Conservation (phyloP, 192 early-diverging fungal species). For the Podila epigama region DNA sequence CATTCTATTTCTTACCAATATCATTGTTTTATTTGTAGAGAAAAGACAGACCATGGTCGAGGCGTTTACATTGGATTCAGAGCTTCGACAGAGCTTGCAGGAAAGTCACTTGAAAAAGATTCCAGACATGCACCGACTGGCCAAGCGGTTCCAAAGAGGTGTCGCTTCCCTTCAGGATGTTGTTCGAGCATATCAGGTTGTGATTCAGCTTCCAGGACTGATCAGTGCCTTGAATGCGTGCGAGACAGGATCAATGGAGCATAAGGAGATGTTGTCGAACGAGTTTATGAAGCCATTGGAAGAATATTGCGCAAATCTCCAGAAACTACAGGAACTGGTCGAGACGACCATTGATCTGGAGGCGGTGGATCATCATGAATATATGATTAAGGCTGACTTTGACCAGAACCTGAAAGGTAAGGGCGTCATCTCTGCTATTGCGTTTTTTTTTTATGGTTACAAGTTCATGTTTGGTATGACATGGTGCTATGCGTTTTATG, state of each 20-base stretch:
- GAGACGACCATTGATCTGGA: slow-evolving; percentile 91
- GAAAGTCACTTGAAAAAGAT: slow-evolving; percentile 80
- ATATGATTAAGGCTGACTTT: slow-evolving; percentile 86
- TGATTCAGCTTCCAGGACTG: slow-evolving; percentile 73
- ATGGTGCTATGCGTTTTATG: not conserved
- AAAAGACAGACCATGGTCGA: slow-evolving; percentile 79
- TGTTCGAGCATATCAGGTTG: slow-evolving; percentile 88
- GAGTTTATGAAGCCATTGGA: slow-evolving; percentile 59
- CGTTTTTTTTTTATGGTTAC: not conserved
- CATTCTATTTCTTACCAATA: no score
- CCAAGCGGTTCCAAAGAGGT: slow-evolving; percentile 82
- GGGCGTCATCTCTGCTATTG: not conserved
- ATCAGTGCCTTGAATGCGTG: slow-evolving; percentile 60
- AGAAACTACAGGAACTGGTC: slow-evolving; percentile 79
- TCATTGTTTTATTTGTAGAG: no score
- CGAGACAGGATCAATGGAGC: slow-evolving; percentile 44
- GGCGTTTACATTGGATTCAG: slow-evolving; percentile 68
- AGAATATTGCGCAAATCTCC: slow-evolving; percentile 63
- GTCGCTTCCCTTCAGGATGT: slow-evolving; percentile 87
- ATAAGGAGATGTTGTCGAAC: slow-evolving; percentile 59
- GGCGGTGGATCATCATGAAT: slow-evolving; percentile 87
- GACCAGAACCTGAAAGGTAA: slow-evolving; percentile 75
- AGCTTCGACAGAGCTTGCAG: slow-evolving; percentile 68
- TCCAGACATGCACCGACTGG: slow-evolving; percentile 90
- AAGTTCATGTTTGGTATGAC: not conserved